Evolutionary conservation across 2,329 filamentous ascomycete species (phyloP), one percentile per base, ranked within the genome.

Genomic region (Neopestalotiopsis rosae): DNA sequence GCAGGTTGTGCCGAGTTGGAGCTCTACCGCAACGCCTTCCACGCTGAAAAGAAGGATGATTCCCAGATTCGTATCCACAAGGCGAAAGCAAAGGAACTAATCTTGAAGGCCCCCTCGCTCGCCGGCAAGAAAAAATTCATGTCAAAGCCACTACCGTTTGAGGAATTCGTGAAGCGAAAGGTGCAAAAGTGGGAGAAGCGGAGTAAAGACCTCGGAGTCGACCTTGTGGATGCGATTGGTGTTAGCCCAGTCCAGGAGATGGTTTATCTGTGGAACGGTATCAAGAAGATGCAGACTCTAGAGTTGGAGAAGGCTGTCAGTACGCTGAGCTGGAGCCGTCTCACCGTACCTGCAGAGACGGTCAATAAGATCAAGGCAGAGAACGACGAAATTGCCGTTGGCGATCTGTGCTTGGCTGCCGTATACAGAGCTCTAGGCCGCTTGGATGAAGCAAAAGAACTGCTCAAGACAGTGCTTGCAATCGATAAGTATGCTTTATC

Each of bases 181-280:
- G 81, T 98, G 14, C 86, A 89, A 67, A 97, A 97, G 79, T 98
- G 95, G 95, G 92, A 97, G 75, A 89, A 90, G 38, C 87, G 94
- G 28, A 90, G 92, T 4, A 91, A 91, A 76, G 84, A 87, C 61
- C 88, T 90, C 79, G 84, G 87, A 1, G 81, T 94, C 40, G 88
- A 91, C 62, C 84, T 98, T 3, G 87, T 92, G 1, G 95, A 98
- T 74, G 94, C 92, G 0, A 86, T 97, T 9, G 94, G 94, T 0
- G 86, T 93, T 3, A 92, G 91, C 69, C 96, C 96, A 0, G 84
- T 94, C 0, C 89, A 94, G 75, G 96, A 98, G 82, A 97, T 98
- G 92, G 91, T 92, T 13, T 97, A 95, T 79, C 90, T 98, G 74
- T 98, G 95, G 95, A 95, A 94, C 76, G 95, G 95, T 0, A 90